Conservation (phyloP, 2,329 filamentous ascomycete genomes). For the Colletotrichum destructivum region DNA sequence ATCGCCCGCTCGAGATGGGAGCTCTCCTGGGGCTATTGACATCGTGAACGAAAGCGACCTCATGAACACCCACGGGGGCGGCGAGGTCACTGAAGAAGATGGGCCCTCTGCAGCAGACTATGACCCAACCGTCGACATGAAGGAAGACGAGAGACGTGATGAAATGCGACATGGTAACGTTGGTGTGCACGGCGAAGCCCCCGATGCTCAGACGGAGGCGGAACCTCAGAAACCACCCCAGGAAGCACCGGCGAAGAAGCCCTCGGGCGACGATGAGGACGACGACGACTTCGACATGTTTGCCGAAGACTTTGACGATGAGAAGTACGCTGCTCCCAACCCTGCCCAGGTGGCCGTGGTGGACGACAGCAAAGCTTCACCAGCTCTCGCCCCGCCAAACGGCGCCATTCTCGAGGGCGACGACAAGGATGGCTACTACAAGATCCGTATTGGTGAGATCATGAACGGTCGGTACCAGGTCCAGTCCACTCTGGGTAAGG, state of each 20-base stretch:
- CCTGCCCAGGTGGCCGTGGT: constrained; percentile 55
- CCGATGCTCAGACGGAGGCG: constrained; percentile 46
- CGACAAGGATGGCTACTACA: constrained; percentile 96
- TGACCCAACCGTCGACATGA: constrained; percentile 90
- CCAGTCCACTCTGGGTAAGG: constrained; percentile 88
- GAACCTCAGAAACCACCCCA: constrained; percentile 50
- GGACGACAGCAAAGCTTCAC: constrained; percentile 65
- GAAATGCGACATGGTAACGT: constrained; percentile 74
- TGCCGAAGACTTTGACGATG: constrained; percentile 82
- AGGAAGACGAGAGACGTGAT: constrained; percentile 83
- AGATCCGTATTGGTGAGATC: constrained; percentile 91
- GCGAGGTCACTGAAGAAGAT: constrained; percentile 67
- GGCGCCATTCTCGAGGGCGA: constrained; percentile 91
- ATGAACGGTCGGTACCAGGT: constrained; percentile 92
- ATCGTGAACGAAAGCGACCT: constrained; percentile 78
- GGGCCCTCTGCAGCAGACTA: constrained; percentile 95
- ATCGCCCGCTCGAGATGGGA: constrained; percentile 65
- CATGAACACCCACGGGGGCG: constrained; percentile 71
- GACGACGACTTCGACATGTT: constrained; percentile 91
- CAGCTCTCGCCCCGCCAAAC: constrained; percentile 63
- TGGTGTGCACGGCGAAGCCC: constrained; percentile 63
- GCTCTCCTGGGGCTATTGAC: constrained; percentile 72
- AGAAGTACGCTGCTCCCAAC: constrained; percentile 73
- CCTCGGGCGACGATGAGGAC: constrained; percentile 64
- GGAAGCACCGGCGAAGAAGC: constrained; percentile 57